phyloP scores from a whole-genome alignment of 495 filamentous ascomycete species.

The Annulohypoxylon moriforme region DNA sequence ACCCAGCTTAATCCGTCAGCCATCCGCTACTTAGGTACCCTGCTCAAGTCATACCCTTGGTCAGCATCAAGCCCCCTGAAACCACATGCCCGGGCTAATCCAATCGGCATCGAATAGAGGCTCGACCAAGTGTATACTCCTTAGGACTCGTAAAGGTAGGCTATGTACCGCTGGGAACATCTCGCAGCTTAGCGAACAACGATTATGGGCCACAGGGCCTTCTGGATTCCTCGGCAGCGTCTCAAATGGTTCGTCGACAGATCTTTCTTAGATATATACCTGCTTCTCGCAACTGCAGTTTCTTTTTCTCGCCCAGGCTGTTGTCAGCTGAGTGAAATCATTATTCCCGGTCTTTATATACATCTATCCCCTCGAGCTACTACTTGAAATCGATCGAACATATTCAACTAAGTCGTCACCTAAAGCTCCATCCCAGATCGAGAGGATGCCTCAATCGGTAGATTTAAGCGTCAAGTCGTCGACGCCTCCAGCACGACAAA shows the following conservation, averaged over 20 bases:
- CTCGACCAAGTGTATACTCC: constrained; percentile 4
- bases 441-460: constrained; percentile 40
- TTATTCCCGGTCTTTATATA: constrained; percentile 10
- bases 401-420: constrained; percentile 6
- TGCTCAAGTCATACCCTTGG: constrained; percentile 21
- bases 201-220: constrained; percentile 20
- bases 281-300: constrained; percentile 13
- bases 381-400: constrained; percentile 8
- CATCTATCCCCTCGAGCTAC: background rate
- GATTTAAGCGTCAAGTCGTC: constrained; percentile 37
- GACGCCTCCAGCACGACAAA: constrained; percentile 38
- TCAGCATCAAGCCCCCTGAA: constrained; percentile 41
- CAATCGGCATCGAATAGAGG: constrained; percentile 23
- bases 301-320: constrained; percentile 11
- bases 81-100: constrained; percentile 25
- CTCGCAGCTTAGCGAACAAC: constrained; percentile 29
- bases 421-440: constrained; percentile 8
- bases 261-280: constrained; percentile 30
- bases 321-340: constrained; percentile 1
- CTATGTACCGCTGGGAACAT: constrained; percentile 22
- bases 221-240: constrained; percentile 25
- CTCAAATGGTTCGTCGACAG: constrained; percentile 5
- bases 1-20: constrained; percentile 17
- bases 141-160: constrained; percentile 34
- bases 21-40: constrained; percentile 1